A percentile compares a stretch with the other conserved stretches of the same genome.
Evolutionary conservation across 176 grass and related monocot genomes (phyloP).

Genomic region (Dactylis glomerata): DNA sequence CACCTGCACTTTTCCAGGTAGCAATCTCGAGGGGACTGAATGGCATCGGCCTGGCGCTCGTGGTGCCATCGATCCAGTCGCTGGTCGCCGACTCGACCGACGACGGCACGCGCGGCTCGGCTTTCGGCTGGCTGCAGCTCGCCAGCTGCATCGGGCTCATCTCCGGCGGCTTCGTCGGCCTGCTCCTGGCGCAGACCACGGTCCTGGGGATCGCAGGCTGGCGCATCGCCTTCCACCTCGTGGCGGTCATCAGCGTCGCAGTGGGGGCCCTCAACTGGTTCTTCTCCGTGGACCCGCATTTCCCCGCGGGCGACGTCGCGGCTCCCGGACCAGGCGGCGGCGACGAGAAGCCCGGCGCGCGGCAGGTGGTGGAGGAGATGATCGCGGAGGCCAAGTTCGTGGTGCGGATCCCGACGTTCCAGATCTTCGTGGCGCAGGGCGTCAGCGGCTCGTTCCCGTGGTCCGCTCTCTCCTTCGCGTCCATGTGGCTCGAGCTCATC

Average conservation of each 20-base stretch:
- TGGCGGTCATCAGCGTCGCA: conserved; percentile 50
- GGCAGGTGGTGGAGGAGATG: conserved; percentile 41
- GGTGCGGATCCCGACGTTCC: conserved; percentile 60
- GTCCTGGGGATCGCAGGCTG: conserved; percentile 74
- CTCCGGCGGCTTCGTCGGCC: conserved; percentile 52
- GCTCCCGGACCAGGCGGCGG: not conserved
- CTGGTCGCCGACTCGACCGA: conserved; percentile 81
- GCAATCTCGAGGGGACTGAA: conserved; percentile 83
- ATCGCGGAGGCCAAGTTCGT: conserved; percentile 52
- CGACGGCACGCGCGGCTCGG: conserved; percentile 57
- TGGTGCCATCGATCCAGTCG: conserved; percentile 74
- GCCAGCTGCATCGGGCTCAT: conserved; percentile 71
- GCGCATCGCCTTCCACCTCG: conserved; percentile 82
- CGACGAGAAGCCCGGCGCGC: not conserved
- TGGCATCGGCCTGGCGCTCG: conserved; percentile 75
- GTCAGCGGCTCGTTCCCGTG: conserved; percentile 65
- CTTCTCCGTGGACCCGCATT: conserved; percentile 54
- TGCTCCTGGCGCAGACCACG: conserved; percentile 66
- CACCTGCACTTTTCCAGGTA: conserved; percentile 33
- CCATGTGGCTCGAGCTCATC: conserved; percentile 92
- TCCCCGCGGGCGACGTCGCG: not conserved
- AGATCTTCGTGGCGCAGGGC: conserved; percentile 72
- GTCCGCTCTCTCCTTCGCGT: conserved; percentile 67
- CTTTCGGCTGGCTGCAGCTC: conserved; percentile 82
- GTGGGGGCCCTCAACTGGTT: conserved; percentile 55